phyloP scores from a whole-genome alignment of 192 early-diverging fungal genomes.

The Spizellomyces punctatus region DNA sequence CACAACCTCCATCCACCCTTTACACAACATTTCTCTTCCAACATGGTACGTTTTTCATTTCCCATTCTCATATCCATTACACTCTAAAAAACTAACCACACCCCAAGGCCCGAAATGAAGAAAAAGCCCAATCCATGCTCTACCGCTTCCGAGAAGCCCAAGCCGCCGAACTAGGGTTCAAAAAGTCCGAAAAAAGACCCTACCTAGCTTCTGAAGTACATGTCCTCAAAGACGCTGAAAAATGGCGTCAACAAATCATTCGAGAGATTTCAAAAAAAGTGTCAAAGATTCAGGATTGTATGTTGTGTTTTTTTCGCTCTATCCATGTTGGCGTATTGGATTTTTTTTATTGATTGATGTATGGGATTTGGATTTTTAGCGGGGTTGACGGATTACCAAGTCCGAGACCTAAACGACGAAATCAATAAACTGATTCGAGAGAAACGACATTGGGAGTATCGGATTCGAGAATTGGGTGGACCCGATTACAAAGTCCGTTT shows the following conservation, averaged over 20 bases:
- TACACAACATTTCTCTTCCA: too few relatives aligned
- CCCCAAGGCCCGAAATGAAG: conserved; percentile 87
- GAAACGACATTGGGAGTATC: conserved; percentile 89
- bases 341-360: neutral
- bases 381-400: conserved; percentile 83
- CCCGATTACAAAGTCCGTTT: conserved; percentile 70
- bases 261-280: conserved; percentile 87
- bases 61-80: too few relatives aligned
- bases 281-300: conserved; percentile 88
- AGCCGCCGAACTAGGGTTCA: conserved; percentile 74
- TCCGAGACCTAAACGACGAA: conserved; percentile 93
- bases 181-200: conserved; percentile 74
- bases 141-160: conserved; percentile 97
- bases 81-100: too few relatives aligned
- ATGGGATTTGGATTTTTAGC: conserved; percentile 41
- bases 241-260: conserved; percentile 89
- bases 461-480: conserved; percentile 90
- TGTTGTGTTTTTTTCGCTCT: conserved; percentile 19
- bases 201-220: conserved; percentile 70
- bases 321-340: neutral
- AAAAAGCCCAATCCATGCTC: conserved; percentile 97
- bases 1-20: too few relatives aligned
- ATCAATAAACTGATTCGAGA: conserved; percentile 94
- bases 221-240: conserved; percentile 79
- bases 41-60: too few relatives aligned